These are phyloP conservation scores for Pestalotiopsis sp. DNA, from an alignment of 2,329 filamentous ascomycete species.

Conservation along the genomic window DNA sequence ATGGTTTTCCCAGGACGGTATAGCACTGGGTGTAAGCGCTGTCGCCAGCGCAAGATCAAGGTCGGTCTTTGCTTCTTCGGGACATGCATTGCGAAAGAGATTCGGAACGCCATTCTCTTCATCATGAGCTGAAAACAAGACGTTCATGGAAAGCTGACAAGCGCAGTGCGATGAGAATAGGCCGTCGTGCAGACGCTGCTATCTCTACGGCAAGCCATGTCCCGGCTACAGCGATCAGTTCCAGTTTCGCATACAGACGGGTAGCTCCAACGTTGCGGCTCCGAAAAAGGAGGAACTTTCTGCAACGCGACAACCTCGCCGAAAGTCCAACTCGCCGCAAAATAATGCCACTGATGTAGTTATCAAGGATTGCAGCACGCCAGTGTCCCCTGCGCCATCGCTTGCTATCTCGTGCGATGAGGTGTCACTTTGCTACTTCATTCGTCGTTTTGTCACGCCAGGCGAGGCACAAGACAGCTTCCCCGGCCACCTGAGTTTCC, in stretches of 20 bases:
- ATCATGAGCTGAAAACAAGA: neutral
- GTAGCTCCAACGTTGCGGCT: neutral
- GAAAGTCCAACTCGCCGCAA: neutral
- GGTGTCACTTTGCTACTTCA: conserved; percentile 35
- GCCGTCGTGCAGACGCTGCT: conserved; percentile 33
- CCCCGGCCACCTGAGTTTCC: conserved; percentile 35
- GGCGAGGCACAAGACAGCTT: conserved; percentile 28
- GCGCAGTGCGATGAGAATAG: conserved; percentile 35
- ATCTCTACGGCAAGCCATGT: conserved; percentile 34
- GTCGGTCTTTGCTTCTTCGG: neutral
- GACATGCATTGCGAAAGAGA: neutral
- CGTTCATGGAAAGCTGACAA: neutral
- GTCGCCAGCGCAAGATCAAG: conserved; percentile 14
- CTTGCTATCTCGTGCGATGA: conserved; percentile 27
- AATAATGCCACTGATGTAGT: neutral
- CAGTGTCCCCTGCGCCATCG: conserved; percentile 5
- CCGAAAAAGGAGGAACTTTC: neutral
- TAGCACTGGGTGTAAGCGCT: conserved; percentile 12
- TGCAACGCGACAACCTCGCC: neutral
- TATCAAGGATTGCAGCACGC: neutral
- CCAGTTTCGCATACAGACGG: conserved; percentile 29
- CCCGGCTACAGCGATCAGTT: conserved; percentile 38
- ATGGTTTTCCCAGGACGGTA: conserved; percentile 14
- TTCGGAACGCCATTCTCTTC: neutral
- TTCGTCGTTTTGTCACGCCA: conserved; percentile 35